phyloP scores from a whole-genome alignment of 495 filamentous ascomycete species.

The Aspergillus funiculosus region DNA sequence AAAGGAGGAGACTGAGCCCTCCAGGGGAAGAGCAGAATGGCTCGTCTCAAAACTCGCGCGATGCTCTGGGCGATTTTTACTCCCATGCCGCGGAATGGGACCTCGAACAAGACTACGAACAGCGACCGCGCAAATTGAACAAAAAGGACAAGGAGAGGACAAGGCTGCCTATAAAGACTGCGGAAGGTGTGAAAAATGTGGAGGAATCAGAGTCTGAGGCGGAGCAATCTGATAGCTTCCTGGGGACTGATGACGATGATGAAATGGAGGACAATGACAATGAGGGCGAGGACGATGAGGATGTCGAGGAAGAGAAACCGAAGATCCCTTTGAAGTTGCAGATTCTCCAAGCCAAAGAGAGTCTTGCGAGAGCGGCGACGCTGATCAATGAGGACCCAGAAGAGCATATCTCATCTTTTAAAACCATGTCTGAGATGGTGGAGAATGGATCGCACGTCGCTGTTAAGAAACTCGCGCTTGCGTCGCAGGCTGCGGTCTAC shows the following conservation, averaged over 20 bases:
- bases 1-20: conserved; percentile 52
- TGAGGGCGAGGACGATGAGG: conserved; percentile 54
- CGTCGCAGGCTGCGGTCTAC: conserved; percentile 83
- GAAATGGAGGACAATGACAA: conserved; percentile 43
- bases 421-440: conserved; percentile 68
- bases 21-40: conserved; percentile 37
- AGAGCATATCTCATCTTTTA: conserved; percentile 74
- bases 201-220: conserved; percentile 41
- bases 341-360: conserved; percentile 83
- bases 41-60: conserved; percentile 28
- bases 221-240: conserved; percentile 46
- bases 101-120: conserved; percentile 87
- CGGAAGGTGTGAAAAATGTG: conserved; percentile 62
- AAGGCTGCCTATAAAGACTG: conserved; percentile 77
- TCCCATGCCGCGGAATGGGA: conserved; percentile 61
- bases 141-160: conserved; percentile 66
- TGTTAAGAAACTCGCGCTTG: conserved; percentile 77
- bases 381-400: conserved; percentile 89
- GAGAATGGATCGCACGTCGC: conserved; percentile 54
- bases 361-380: conserved; percentile 75
- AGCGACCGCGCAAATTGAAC: conserved; percentile 63
- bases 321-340: conserved; percentile 68
- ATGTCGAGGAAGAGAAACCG: conserved; percentile 48
- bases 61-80: conserved; percentile 30
- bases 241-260: conserved; percentile 43